Evolutionary conservation across 108 stramenopile species (phyloP), one percentile per base, ranked within the genome.

Genomic region (Parietichytrium sp.): DNA sequence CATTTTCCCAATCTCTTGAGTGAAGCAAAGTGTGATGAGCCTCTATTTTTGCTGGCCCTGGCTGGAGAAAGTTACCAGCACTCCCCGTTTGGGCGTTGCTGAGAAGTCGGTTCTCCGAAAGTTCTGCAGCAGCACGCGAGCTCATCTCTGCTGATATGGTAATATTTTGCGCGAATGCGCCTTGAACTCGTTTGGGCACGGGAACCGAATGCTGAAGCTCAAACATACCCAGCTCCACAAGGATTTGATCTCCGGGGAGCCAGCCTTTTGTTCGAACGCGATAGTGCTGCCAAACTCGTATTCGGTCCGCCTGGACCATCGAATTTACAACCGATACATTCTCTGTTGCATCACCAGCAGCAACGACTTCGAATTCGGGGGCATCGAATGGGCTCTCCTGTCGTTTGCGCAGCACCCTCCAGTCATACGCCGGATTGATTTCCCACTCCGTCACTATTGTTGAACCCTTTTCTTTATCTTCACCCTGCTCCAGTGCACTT

Each of bases 321-420:
- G 20, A 7, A 47, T 33, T 42, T 16, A 72, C 61, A 10, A 72
- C 23, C 16, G 23, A 42, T 8, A 33, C 61, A 6, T 38, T 6
- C 20, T 16, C 10, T 10, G 36, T 33, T 10, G 16, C 2, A 38
- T 72, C 61, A 18, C 61, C 61, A 13, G 61, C 61, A 20, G 20
- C 10, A 0, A 31, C 16, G 61, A 72, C 61, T 10, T 72, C 61
- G 13, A 20, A 13, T 6, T 16, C n/a, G 0, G 61, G 38, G 13
- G 36, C 61, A 10, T 42, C 61, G 20, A 72, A 10, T 10, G 42
- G 38, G 16, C 45, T 33, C 10, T 33, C 42, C n/a, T 42, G 61
- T 33, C 61, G 61, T 42, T 72, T 42, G 61, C 61, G 61, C 0
- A 72, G 18, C 15, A 72, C 61, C 20, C 61, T 33, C 61, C 61